Conservation (phyloP, 2,329 filamentous ascomycete genomes). For the Chaetomium globosum region DNA sequence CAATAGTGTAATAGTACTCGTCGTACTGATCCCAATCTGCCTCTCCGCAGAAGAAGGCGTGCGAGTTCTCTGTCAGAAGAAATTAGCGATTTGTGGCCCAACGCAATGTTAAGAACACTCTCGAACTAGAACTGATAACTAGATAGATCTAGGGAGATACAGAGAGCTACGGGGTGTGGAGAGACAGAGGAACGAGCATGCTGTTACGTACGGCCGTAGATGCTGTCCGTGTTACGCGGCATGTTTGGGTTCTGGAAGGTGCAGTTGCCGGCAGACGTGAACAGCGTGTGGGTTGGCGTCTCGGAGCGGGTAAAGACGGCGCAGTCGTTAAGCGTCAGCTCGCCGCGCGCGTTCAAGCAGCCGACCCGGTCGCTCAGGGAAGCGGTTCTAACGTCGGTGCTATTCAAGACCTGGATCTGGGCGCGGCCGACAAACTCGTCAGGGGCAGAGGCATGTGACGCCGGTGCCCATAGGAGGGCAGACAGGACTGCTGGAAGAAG, state of each 20-base stretch:
- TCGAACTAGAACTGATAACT: not conserved
- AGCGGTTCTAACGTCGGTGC: slow-evolving; percentile 12
- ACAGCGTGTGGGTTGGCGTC: slow-evolving; percentile 20
- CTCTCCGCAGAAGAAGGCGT: slow-evolving; percentile 29
- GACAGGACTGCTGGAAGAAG: not conserved
- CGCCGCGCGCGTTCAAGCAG: slow-evolving; percentile 29
- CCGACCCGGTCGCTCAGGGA: slow-evolving; percentile 29
- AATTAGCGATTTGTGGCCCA: not conserved
- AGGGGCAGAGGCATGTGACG: not conserved
- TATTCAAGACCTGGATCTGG: slow-evolving; percentile 30
- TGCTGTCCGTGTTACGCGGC: slow-evolving; percentile 30
- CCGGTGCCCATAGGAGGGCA: not conserved
- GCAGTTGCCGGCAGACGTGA: slow-evolving; percentile 26
- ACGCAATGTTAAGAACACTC: not conserved
- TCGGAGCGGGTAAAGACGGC: slow-evolving; percentile 26
- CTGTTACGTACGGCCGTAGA: slow-evolving; percentile 27
- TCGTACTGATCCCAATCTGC: not conserved
- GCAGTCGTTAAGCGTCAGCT: slow-evolving; percentile 27
- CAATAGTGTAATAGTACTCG: slow-evolving; percentile 33
- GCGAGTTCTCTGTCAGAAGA: not conserved
- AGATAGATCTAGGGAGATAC: not conserved
- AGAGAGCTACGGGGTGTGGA: not conserved
- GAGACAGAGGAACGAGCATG: not conserved
- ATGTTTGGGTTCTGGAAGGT: slow-evolving; percentile 29
- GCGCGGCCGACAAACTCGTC: slow-evolving; percentile 28